Percentiles rank a stretch among this genome's conserved stretches.
These are phyloP conservation scores for Geotrichum ghanense DNA, from an alignment of 805 yeast genomes.

Conservation along the genomic window DNA sequence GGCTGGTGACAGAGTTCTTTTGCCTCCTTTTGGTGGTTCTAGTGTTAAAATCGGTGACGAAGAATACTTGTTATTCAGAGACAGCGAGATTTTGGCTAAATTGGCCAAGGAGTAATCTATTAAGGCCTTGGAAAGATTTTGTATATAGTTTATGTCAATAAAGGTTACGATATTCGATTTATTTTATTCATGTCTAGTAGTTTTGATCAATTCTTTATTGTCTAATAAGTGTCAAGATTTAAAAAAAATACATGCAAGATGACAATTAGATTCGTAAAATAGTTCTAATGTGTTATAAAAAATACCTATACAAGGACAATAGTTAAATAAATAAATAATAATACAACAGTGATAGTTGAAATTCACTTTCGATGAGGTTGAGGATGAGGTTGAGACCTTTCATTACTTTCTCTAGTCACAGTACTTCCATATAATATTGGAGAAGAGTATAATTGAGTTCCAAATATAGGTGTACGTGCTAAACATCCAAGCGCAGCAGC, in stretches of 20 bases:
- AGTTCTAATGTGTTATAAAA: not conserved
- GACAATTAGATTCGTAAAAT: not conserved
- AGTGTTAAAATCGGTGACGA: slow-evolving; percentile 81
- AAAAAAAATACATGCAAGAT: not conserved
- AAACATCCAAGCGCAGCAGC: not conserved
- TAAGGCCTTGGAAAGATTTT: no score
- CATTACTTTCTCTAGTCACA: slow-evolving; percentile 5
- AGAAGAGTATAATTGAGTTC: not conserved
- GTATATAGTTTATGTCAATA: no score
- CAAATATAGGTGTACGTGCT: not conserved
- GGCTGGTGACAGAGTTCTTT: slow-evolving; percentile 88
- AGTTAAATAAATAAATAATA: slow-evolving; percentile 1
- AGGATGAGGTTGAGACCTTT: slow-evolving; percentile 4
- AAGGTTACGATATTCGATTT: no score
- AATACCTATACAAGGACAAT: no score
- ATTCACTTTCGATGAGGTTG: not conserved
- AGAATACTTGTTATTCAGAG: slow-evolving; percentile 64
- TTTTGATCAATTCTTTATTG: no score
- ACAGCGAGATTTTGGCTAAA: slow-evolving; percentile 88
- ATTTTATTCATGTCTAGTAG: no score
- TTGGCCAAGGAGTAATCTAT: not conserved
- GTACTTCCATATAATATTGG: slow-evolving; percentile 1
- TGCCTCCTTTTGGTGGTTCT: slow-evolving; percentile 91
- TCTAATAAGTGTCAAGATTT: no score
- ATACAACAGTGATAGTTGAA: not conserved